Evolutionary conservation across 2,329 filamentous ascomycete species (phyloP), one percentile per base, ranked within the genome.

Genomic region (Magnaporthiopsis incrustans): DNA sequence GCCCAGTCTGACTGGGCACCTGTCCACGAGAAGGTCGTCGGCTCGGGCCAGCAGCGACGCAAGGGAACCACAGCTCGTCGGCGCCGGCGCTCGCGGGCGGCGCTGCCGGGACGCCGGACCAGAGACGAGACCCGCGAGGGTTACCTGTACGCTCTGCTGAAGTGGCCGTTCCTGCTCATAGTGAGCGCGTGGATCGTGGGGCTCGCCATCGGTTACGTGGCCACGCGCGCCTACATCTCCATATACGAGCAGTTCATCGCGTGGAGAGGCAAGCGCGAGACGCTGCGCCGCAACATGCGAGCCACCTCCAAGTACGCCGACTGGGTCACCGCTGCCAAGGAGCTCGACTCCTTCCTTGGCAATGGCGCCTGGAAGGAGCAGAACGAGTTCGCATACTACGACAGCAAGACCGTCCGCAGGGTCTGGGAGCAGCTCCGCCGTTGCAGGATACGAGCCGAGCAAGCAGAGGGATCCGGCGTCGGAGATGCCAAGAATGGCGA

Each of bases 1-100:
- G 94, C 95, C 57, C 86, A 96, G 72, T 96, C 96, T 74, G 95
- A 99, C 79, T 99, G 95, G 95, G 88, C 91, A 22, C 95, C 95
- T 0, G 86, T 98, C 15, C 88, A 90, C 69, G 86, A 94, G 73
- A 87, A 84, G 65, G 82, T 93, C 27, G 33, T 66, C 61, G 68
- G 70, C 22, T 22, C 64, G 26, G 66, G 64, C 8, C 65, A 50
- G 18, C 15, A 18, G 44, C 57, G 71, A 66, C 44, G 67, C 67
- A 60, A 70, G 66, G 57, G 57, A 22, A 15, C 25, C 57, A 64
- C 70, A 63, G 66, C 70, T 65, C 50, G 71, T 68, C 62, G 53
- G 18, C 63, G 81, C 78, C 35, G 71, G 73, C 0, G 75, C 74
- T 58, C 64, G 33, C 67, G 68, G 7, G 72, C 78, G 58, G 75